Base-by-base conservation (phyloP, 2,329 filamentous ascomycete species). In the Beauveria australis region DNA sequence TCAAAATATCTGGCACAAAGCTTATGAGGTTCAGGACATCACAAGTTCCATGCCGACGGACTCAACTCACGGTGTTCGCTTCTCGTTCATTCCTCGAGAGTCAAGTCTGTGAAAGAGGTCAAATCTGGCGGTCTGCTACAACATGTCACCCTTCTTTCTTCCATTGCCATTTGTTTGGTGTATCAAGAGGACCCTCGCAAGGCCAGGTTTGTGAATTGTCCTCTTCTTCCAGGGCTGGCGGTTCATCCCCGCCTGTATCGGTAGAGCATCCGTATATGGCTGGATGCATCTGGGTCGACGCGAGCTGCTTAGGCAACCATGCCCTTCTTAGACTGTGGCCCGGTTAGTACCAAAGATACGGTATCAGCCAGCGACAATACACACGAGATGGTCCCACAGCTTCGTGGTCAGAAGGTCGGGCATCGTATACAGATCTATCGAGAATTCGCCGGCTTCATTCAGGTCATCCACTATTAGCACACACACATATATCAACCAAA, bases 371-470 rank as follows among this genome's bases (percentile, higher is more conserved):
- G 10, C n/a, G 22, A n/a, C 9, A 53, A 24, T 44, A 72, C 75
- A 73, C 73, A 81, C 81, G 67, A 85, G 71, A 72, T 94, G 95
- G 63, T 97, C 93, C 93, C 93, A 97, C 63, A 99, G 86, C 85
- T 91, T 92, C 75, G 94, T 95, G 72, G 94, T 89, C 43, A 97
- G 81, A 30, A 79, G 77, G 66, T 97, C 94, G 1, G 94, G 92
- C 65, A 99, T 85, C n/a, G 94, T 97, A 78, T 96, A 97, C 62
- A 99, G 82, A 71, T 99, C 94, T 67, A 99, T 93, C 63, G 96
- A 94, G 78, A 99, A 99, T 77, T 99, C 94, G 70, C 94, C 94
- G 70, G 92, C 92, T 82, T 74, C 67, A 69, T 64, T 64, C 60
- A 74, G 71, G 68, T 74, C 66, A 69, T 70, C 59, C 63, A 68